A percentile compares a stretch with the other conserved stretches of the same genome.
These are phyloP conservation scores for Gnaphalium uliginosum DNA, from an alignment of 129 eudicot genomes.

Conservation along the genomic window DNA sequence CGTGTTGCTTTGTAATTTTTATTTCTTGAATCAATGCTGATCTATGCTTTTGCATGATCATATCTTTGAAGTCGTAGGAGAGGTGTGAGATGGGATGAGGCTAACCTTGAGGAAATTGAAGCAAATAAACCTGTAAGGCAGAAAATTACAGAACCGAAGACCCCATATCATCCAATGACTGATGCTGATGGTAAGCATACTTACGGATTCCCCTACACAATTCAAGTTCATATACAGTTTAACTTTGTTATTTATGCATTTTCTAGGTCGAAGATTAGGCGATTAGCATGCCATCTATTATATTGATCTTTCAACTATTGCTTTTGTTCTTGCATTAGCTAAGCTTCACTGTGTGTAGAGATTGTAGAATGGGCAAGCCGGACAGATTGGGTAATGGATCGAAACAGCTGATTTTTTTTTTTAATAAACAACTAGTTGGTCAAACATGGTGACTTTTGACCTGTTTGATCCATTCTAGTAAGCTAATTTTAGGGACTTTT, in stretches of 20 bases:
- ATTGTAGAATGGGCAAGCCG: neutral
- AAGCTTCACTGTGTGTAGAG: neutral
- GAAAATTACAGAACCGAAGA: constrained; percentile 97
- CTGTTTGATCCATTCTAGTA: neutral
- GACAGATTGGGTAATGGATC: neutral
- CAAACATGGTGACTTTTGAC: neutral
- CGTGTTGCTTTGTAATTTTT: neutral
- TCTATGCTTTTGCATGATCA: neutral
- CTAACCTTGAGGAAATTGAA: constrained; percentile 80
- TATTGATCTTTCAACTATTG: neutral
- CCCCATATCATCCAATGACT: constrained; percentile 92
- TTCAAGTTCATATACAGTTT: constrained; percentile 5
- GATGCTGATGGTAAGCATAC: constrained; percentile 66
- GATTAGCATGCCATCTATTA: constrained; percentile 4
- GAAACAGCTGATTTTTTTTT: neutral
- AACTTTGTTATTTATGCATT: neutral
- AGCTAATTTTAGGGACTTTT: neutral
- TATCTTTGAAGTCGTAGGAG: constrained; percentile 41
- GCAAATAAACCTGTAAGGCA: constrained; percentile 93
- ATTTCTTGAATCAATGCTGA: neutral
- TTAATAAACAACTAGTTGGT: neutral
- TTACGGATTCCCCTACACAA: neutral
- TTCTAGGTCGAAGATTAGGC: constrained; percentile 10
- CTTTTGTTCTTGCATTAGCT: neutral
- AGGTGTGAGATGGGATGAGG: constrained; percentile 86